Percentiles rank a stretch among this genome's conserved stretches.
Conservation (phyloP, 202 grass and related monocot species). For the Hordeum pubiflorum region DNA sequence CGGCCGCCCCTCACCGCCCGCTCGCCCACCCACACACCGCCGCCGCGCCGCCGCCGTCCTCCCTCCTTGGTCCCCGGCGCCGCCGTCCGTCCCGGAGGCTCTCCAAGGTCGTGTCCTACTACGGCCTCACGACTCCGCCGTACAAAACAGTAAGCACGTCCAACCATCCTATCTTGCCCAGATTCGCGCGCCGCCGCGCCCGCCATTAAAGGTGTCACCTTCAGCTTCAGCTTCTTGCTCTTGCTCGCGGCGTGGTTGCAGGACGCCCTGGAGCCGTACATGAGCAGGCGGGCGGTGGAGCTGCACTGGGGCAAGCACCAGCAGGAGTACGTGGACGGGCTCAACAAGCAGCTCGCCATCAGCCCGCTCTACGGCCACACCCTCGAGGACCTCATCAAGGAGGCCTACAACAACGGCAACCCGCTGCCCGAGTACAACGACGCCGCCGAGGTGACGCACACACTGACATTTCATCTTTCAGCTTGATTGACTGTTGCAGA, state of each 20-base stretch:
- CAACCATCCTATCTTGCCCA: neutral
- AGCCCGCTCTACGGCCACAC: conserved; percentile 79
- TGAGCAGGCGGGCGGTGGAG: conserved; percentile 74
- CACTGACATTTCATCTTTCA: neutral
- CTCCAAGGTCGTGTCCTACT: conserved; percentile 52
- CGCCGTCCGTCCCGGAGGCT: conserved; percentile 17
- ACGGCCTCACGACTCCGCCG: conserved; percentile 67
- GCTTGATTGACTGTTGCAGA: neutral
- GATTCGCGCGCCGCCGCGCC: neutral
- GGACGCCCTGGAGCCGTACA: conserved; percentile 92
- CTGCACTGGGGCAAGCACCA: conserved; percentile 85
- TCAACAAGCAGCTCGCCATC: conserved; percentile 71
- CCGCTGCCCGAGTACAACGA: conserved; percentile 55
- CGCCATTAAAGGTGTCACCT: neutral
- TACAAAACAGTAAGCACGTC: conserved; percentile 56
- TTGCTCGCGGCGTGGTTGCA: neutral
- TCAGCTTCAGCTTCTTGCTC: neutral
- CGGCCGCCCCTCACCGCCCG: neutral
- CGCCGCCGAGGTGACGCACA: neutral
- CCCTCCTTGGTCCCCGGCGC: neutral
- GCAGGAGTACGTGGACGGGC: conserved; percentile 53
- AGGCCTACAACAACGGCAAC: conserved; percentile 90
- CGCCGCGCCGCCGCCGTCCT: neutral
- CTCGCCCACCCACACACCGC: neutral
- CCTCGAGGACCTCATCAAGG: conserved; percentile 82